Base-by-base conservation (phyloP, 352 stramenopile genomes). In the Phytophthora fragariae region DNA sequence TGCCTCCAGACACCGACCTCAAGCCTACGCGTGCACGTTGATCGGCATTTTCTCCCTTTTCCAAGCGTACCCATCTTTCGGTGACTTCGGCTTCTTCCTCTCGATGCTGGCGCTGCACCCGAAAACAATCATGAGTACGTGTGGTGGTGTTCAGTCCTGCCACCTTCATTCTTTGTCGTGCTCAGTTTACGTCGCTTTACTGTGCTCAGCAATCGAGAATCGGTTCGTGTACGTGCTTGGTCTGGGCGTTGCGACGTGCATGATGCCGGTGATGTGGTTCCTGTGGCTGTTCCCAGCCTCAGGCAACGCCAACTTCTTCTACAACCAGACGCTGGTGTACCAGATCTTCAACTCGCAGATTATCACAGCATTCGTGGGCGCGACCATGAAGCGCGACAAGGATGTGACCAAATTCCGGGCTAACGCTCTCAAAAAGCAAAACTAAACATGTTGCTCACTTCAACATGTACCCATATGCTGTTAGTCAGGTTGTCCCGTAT, bases 281-380 rank as follows among this genome's bases (percentile, higher is more conserved):
- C 72, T 96, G n/a, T 96, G 89, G 89, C 65, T 96, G 44, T 96
- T 91, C 56, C 88, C 89, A 7, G 89, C 84, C 12, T 95, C 88
- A 10, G 89, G 89, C 21, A 96, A 96, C 69, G 86, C 89, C n/a
- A 96, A 96, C 64, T 96, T 96, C 70, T 96, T 93, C 62, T 96
- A 95, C 78, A 95, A 94, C 75, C 88, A 95, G 73, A 96, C 89
- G 39, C 75, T 96, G 52, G 86, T 96, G 56, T 96, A 93, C 63
- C 89, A 95, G 70, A 87, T 93, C 62, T 96, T 96, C 66, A 87
- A 85, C 68, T 90, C 86, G 1, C 86, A 93, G 65, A 70, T 94
- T 19, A 83, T 95, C 65, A 89, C 75, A 11, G 88, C 89, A 57
- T 96, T 96, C 41, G 81, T 96, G 10, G 80, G 80, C 10, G 88